A percentile compares a stretch with the other conserved stretches of the same genome.
phyloP scores from a whole-genome alignment of 2,329 filamentous ascomycete genomes.

The Monosporascus sp. region DNA sequence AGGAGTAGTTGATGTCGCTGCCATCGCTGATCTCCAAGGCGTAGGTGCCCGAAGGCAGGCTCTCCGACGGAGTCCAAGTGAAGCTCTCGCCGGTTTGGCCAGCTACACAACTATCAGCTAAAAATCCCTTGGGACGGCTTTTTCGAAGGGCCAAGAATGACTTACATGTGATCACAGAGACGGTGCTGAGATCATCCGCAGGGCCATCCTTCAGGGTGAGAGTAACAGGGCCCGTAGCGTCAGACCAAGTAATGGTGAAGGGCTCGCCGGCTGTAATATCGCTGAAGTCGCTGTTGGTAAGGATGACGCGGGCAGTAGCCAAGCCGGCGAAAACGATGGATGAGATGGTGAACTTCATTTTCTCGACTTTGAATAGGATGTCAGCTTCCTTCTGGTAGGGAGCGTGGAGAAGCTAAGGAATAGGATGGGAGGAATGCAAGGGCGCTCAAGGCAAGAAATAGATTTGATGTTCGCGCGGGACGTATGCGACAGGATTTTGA shows the following conservation, averaged over 20 bases:
- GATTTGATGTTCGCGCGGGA: background rate
- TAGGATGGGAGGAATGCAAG: background rate
- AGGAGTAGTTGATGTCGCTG: constrained; percentile 38
- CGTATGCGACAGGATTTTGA: background rate
- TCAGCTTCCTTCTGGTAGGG: background rate
- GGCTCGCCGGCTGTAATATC: constrained; percentile 31
- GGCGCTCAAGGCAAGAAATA: background rate
- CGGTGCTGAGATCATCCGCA: constrained; percentile 28
- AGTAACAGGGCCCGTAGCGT: constrained; percentile 35
- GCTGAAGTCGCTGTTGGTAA: constrained; percentile 31
- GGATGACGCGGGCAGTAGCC: constrained; percentile 23
- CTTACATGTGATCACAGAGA: constrained; percentile 33
- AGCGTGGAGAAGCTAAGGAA: background rate
- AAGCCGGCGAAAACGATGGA: constrained; percentile 25
- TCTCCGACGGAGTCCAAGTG: constrained; percentile 33
- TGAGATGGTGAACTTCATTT: constrained; percentile 28
- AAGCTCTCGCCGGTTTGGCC: constrained; percentile 28
- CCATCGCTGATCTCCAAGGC: constrained; percentile 41
- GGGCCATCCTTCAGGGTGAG: constrained; percentile 36
- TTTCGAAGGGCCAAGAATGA: background rate
- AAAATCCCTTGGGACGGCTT: background rate
- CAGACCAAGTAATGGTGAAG: constrained; percentile 40
- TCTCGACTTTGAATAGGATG: constrained; percentile 10
- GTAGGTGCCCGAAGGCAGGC: constrained; percentile 35
- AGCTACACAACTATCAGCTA: constrained; percentile 22